phyloP scores from a whole-genome alignment of 805 yeast genomes.

The Saccharomyces eubayanus region DNA sequence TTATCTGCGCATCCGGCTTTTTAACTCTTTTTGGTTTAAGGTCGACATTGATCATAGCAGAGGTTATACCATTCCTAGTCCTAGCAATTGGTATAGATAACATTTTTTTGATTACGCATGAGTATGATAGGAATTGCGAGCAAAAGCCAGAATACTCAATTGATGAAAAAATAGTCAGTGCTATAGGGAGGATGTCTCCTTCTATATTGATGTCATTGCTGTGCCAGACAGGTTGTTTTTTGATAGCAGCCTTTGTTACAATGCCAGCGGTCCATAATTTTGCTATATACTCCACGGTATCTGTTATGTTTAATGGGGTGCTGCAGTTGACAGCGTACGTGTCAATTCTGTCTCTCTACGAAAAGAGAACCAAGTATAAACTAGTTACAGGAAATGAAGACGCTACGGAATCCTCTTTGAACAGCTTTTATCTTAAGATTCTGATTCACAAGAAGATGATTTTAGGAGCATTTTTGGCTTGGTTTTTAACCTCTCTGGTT shows the following conservation, averaged over 20 bases:
- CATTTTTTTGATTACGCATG: conserved; percentile 78
- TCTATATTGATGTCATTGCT: conserved; percentile 71
- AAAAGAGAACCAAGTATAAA: conserved; percentile 5
- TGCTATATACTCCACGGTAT: conserved; percentile 84
- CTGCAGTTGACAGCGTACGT: conserved; percentile 79
- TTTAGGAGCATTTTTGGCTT: conserved; percentile 44
- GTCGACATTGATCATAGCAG: conserved; percentile 88
- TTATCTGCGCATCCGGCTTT: conserved; percentile 72
- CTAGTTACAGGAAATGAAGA: conserved; percentile 6
- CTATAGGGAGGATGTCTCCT: conserved; percentile 76
- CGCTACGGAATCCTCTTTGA: conserved; percentile 22
- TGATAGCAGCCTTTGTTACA: conserved; percentile 67
- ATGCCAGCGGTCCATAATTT: conserved; percentile 97
- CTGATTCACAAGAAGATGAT: conserved; percentile 45
- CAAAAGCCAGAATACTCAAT: conserved; percentile 40
- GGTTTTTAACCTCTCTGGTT: conserved; percentile 63
- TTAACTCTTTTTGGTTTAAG: conserved; percentile 70
- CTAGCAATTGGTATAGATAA: conserved; percentile 96
- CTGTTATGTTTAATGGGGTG: conserved; percentile 65
- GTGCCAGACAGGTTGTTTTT: conserved; percentile 72
- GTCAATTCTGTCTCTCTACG: conserved; percentile 46
- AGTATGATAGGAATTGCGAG: conserved; percentile 48
- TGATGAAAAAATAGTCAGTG: conserved; percentile 50
- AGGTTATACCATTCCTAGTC: conserved; percentile 88
- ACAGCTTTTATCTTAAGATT: conserved; percentile 40